phyloP scores from a whole-genome alignment of 1,284 basidiomycete species.

The Pulveroboletus ridleyi region DNA sequence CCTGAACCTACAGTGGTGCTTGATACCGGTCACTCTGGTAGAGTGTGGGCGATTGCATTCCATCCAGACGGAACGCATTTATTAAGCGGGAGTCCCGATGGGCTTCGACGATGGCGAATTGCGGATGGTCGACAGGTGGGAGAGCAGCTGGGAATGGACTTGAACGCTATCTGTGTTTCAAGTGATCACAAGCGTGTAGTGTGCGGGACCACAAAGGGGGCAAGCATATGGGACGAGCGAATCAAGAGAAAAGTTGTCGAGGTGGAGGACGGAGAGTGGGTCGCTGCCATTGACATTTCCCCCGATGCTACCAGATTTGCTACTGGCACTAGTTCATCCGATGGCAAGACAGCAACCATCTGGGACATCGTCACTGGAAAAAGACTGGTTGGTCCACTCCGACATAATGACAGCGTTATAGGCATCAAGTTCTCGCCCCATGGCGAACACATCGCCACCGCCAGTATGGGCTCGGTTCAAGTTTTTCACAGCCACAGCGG shows the following conservation, averaged over 20 bases:
- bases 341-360: not conserved
- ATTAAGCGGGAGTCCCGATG: too few species aligned
- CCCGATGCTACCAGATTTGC: not conserved
- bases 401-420: not conserved
- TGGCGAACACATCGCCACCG: not conserved
- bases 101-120: too few species aligned
- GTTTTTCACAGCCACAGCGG: conserved; percentile 1
- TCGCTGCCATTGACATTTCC: not conserved
- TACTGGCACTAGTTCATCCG: not conserved
- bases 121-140: not conserved
- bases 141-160: not conserved
- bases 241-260: not conserved
- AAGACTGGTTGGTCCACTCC: conserved; percentile 4
- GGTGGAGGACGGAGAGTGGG: not conserved
- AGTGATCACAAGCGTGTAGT: not conserved
- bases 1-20: not conserved
- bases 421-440: not conserved
- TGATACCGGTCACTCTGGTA: not conserved
- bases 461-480: not conserved
- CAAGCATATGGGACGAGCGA: not conserved
- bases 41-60: too few species aligned
- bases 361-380: conserved; percentile 1
- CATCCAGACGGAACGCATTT: too few species aligned
- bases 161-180: not conserved
- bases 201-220: not conserved